A percentile compares a stretch with the other conserved stretches of the same genome.
phyloP scores from a whole-genome alignment of 805 yeast species.

The Lipomyces starkeyi region DNA sequence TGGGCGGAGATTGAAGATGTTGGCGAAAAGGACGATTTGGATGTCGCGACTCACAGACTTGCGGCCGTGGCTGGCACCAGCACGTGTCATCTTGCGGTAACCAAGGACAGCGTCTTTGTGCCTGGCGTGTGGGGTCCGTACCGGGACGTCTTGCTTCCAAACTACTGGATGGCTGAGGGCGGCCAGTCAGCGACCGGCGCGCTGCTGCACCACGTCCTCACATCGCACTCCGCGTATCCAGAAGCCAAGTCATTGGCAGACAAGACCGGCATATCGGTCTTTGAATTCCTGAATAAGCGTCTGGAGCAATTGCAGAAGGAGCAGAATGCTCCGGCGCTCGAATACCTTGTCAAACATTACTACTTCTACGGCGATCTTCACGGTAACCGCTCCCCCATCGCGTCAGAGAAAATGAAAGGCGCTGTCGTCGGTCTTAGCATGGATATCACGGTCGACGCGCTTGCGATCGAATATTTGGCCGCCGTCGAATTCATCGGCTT shows the following conservation, averaged over 20 bases:
- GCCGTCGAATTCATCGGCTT: constrained; percentile 98
- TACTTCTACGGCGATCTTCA: constrained; percentile 96
- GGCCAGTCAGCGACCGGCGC: constrained; percentile 99
- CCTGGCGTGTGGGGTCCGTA: constrained; percentile 99
- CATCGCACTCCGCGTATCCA: constrained; percentile 85
- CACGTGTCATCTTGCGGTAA: constrained; percentile 91
- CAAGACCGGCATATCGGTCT: constrained; percentile 71
- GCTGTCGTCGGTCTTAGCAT: constrained; percentile 89
- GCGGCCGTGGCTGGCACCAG: constrained; percentile 99
- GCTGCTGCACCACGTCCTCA: constrained; percentile 81
- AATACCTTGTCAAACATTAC: constrained; percentile 78
- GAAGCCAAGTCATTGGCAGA: constrained; percentile 73
- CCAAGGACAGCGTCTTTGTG: constrained; percentile 83
- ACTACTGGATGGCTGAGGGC: constrained; percentile 95
- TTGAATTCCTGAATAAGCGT: constrained; percentile 79
- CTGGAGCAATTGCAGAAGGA: constrained; percentile 69
- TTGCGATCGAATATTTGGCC: constrained; percentile 85
- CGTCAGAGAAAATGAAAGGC: constrained; percentile 92
- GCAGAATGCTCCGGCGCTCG: constrained; percentile 69
- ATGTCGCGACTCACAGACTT: constrained; percentile 73
- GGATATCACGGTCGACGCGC: constrained; percentile 83
- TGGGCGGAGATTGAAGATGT: constrained; percentile 23
- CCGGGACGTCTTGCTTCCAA: constrained; percentile 87
- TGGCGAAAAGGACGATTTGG: constrained; percentile 47
- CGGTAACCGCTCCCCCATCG: constrained; percentile 97